These are phyloP conservation scores for Leccinum rimulosum DNA, from an alignment of 768 basidiomycete genomes.

Conservation along the genomic window DNA sequence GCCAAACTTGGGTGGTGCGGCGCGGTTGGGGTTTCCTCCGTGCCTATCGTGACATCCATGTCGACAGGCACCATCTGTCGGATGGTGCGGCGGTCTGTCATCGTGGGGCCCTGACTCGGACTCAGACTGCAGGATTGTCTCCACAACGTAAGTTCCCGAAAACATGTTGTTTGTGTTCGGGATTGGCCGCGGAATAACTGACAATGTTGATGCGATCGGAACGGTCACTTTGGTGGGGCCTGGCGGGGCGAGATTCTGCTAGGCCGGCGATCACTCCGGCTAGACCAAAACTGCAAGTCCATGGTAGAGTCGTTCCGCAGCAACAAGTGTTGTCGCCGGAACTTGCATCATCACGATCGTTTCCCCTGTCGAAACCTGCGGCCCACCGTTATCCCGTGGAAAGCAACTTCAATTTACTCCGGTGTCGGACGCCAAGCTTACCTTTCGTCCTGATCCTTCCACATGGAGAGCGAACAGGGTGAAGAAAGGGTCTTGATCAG, in stretches of 20 bases:
- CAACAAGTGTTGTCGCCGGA: background rate
- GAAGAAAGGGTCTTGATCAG: background rate
- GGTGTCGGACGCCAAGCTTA: background rate
- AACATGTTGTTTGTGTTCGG: background rate
- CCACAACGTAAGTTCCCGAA: background rate
- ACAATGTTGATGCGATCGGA: background rate
- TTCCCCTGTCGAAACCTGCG: background rate
- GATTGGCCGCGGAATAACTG: background rate
- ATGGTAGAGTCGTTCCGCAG: background rate
- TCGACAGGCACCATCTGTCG: background rate
- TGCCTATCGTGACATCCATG: background rate
- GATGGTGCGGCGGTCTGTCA: background rate
- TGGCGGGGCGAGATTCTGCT: background rate
- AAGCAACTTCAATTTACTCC: background rate
- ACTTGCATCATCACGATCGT: background rate
- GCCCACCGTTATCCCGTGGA: background rate
- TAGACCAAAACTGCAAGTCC: background rate
- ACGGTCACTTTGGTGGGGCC: background rate
- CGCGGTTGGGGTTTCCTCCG: background rate
- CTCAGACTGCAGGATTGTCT: background rate
- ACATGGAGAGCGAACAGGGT: background rate
- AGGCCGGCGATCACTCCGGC: background rate
- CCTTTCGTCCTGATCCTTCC: background rate
- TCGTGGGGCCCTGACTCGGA: background rate
- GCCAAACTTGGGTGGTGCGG: background rate